Percentiles rank a stretch among this genome's conserved stretches.
Evolutionary conservation across 495 filamentous ascomycete genomes (phyloP).

Genomic region (Sabuloglossum arenarium): DNA sequence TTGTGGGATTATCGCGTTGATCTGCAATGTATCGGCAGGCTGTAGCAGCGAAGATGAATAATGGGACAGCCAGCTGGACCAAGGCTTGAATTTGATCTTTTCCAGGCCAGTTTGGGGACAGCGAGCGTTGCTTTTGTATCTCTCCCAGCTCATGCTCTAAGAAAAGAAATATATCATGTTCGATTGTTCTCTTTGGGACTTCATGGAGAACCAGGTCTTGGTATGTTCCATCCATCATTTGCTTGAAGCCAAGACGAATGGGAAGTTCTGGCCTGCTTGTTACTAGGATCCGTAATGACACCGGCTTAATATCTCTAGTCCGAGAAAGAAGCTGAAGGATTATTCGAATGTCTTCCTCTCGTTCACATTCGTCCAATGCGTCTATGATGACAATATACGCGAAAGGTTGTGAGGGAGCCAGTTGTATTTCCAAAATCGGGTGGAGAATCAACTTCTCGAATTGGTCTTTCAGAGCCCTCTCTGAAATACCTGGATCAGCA

Average conservation of each 20-base stretch:
- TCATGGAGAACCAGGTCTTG: background rate
- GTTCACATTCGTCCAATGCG: no score
- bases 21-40: no score
- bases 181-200: no score
- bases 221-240: background rate
- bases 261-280: slow-evolving; percentile 6
- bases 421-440: slow-evolving; percentile 5
- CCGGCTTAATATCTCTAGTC: slow-evolving; percentile 4
- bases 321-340: slow-evolving; percentile 10
- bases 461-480: slow-evolving; percentile 6
- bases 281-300: slow-evolving; percentile 8
- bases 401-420: no score
- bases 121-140: no score
- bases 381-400: slow-evolving; percentile 8
- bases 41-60: no score
- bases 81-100: no score
- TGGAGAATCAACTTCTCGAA: slow-evolving; percentile 7
- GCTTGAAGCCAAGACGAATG: background rate
- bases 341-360: slow-evolving; percentile 9
- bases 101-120: no score
- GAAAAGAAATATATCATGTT: no score
- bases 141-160: no score
- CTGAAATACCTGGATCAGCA: slow-evolving; percentile 3
- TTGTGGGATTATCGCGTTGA: slow-evolving; percentile 4
- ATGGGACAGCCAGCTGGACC: no score